Base-by-base conservation (phyloP, 2,329 filamentous ascomycete genomes). In the Lecanicillium sp. region DNA sequence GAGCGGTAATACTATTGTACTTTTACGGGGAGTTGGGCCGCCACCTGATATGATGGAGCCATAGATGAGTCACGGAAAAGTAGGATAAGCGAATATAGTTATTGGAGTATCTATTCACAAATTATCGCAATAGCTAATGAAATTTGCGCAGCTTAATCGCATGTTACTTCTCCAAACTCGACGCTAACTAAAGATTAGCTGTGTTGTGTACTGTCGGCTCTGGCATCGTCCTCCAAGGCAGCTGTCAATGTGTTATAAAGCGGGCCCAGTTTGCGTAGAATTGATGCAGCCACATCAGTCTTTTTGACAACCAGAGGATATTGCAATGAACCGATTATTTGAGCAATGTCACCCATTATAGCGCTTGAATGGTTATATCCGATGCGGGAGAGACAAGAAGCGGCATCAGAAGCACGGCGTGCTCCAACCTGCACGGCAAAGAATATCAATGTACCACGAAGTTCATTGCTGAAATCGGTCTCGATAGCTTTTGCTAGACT, bases 1-100 rank as follows among this genome's bases (percentile, higher is more conserved):
- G 47, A 89, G 76, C 48, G 92, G 92, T 2, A 90, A 98, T 56
- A 95, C 88, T 9, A 78, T 98, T 46, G 88, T 96, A 17, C 57
- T 98, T 51, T 53, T 98, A 38, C 72, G 92, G 45, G 92, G 92
- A 0, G 82, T 95, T 37, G 87, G 87, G 1, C 76, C 81, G n/a
- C 76, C 85, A 40, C 79, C 80, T 15, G 80, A 87, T 58, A 60
- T 89, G 50, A 84, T 88, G 44, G 72, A 82, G 45, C 43, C 64
- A 42, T 74, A 44, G 32, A 25, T 7, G 11, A 11, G 7, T 6
- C 6, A 6, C 11, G 6, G 22, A 25, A 11, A 25, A 25, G 6
- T 25, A 25, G 6, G 11, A 6, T 25, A 7, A 11, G 22, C 22
- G 11, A 25, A 25, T 25, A 7, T 25, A 25, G 6, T 25, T 25